These are phyloP conservation scores for Quercus berberidifolia DNA, from an alignment of 306 rosid species.

Conservation along the genomic window DNA sequence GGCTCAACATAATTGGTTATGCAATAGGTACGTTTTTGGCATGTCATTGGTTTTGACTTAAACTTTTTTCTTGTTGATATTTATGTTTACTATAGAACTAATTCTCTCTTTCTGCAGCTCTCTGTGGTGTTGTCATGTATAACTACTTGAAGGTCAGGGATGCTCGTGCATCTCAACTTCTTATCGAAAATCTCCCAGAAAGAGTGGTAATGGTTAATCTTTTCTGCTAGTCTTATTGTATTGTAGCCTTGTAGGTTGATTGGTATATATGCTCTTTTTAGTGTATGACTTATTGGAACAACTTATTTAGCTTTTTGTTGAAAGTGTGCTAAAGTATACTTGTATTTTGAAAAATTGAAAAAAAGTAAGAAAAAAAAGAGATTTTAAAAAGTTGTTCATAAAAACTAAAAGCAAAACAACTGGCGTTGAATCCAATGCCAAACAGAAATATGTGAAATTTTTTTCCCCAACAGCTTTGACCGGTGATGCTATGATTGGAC, in stretches of 20 bases:
- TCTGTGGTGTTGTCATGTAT: slow-evolving; percentile 91
- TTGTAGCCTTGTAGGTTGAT: slow-evolving; percentile 19
- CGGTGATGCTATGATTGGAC: no score
- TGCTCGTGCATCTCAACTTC: slow-evolving; percentile 23
- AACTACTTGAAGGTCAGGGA: slow-evolving; percentile 88
- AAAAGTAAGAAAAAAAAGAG: no score
- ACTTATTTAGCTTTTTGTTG: no score
- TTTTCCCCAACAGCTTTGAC: neutral
- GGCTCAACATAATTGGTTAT: slow-evolving; percentile 87
- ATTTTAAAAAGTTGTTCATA: no score
- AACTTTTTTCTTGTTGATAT: neutral
- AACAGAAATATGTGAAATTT: neutral
- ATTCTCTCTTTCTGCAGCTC: slow-evolving; percentile 50
- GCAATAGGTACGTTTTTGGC: slow-evolving; percentile 59
- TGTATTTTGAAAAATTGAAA: no score
- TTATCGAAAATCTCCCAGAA: slow-evolving; percentile 12
- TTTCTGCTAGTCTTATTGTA: slow-evolving; percentile 7
- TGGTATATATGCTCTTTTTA: neutral
- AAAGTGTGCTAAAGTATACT: no score
- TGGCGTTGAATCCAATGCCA: no score
- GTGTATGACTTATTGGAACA: neutral
- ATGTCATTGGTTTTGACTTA: neutral
- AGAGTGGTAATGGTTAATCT: slow-evolving; percentile 13
- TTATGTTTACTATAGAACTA: neutral
- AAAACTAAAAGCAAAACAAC: no score